Percentiles rank a stretch among this genome's conserved stretches.
These are phyloP conservation scores for Coniochaeta hoffmannii DNA, from an alignment of 2,329 filamentous ascomycete genomes.

Conservation along the genomic window DNA sequence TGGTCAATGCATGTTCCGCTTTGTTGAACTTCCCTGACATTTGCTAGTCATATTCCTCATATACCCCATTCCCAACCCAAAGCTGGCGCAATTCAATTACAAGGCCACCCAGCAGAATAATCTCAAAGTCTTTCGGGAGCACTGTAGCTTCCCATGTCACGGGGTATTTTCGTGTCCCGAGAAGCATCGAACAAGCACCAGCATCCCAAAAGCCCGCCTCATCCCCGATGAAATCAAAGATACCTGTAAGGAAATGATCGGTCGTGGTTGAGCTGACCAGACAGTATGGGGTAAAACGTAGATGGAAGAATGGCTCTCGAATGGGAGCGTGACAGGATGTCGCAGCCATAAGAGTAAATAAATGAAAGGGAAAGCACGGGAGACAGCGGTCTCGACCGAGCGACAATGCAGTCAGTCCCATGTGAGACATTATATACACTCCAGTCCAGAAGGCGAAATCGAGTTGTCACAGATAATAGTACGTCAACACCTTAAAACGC, in stretches of 20 bases:
- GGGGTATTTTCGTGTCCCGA: neutral
- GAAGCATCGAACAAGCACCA: neutral
- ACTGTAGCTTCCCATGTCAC: neutral
- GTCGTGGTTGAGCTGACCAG: neutral
- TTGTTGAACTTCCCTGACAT: no score
- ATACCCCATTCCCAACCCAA: neutral
- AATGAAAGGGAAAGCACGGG: neutral
- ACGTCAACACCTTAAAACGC: neutral
- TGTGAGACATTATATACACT: neutral
- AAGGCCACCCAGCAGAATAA: neutral
- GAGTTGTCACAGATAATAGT: neutral
- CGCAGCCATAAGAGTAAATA: neutral
- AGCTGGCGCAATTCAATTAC: neutral
- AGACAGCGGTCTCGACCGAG: neutral
- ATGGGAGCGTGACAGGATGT: neutral
- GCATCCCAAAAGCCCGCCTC: neutral
- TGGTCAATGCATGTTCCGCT: no score
- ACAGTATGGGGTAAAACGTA: neutral
- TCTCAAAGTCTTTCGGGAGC: neutral
- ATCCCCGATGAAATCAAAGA: neutral
- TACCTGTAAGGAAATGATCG: neutral
- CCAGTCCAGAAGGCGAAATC: neutral
- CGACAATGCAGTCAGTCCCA: neutral
- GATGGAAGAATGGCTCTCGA: neutral
- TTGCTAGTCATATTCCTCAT: neutral